phyloP scores from a whole-genome alignment of 768 basidiomycete genomes.

The Neoboletus subvelutipes region DNA sequence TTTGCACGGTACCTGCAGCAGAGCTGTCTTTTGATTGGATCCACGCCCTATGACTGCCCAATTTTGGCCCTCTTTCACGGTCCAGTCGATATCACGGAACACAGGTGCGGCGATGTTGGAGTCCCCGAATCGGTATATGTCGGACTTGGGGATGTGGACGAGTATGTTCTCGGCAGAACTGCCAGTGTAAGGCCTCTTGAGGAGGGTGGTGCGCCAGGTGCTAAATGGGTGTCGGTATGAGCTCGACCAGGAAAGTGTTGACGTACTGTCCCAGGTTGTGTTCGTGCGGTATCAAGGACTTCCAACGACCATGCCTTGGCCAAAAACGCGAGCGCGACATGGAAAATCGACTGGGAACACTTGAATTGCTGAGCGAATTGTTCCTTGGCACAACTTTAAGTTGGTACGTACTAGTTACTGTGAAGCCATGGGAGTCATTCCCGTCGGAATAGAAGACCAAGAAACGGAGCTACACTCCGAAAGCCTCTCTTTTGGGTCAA shows the following conservation, averaged over 20 bases:
- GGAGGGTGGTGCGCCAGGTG: background rate
- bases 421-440: background rate
- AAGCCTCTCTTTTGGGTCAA: background rate
- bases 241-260: no score
- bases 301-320: background rate
- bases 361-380: background rate
- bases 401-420: background rate
- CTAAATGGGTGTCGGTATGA: background rate
- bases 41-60: constrained; percentile 77
- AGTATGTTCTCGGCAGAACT: constrained; percentile 12
- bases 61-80: constrained; percentile 55
- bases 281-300: background rate
- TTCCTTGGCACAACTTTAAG: background rate
- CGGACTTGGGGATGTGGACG: constrained; percentile 46
- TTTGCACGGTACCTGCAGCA: constrained; percentile 56
- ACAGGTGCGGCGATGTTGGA: constrained; percentile 46
- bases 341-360: background rate
- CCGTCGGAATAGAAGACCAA: background rate
- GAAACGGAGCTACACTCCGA: background rate
- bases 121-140: constrained; percentile 61
- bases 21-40: constrained; percentile 55
- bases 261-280: background rate
- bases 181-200: constrained; percentile 8
- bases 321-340: constrained; percentile 10
- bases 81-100: constrained; percentile 57